Evolutionary conservation across 2,329 filamentous ascomycete genomes (phyloP), one percentile per base, ranked within the genome.

Genomic region (Boeremia exigua): DNA sequence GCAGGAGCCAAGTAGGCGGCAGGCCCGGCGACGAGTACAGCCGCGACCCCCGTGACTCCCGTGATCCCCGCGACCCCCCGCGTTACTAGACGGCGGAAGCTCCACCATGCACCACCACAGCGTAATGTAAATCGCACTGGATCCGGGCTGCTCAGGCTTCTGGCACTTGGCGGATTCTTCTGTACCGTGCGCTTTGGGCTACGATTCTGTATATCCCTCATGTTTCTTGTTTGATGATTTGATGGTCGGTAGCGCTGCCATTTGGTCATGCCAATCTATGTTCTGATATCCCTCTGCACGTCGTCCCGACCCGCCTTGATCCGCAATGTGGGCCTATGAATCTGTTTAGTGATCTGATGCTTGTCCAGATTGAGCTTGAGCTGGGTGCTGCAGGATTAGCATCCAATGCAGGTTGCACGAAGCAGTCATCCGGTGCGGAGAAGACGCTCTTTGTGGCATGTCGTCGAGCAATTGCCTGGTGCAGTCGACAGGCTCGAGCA

Each of bases 151-250:
- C 15, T 7, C n/a, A 23, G 34, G 10, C 3, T 34, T 33, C 12
- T 40, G 28, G 17, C 15, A 10, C 15, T 14, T 36, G 25, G 19
- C n/a, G 29, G 27, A n/a, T 12, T 5, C 11, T 47, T 47, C 48
- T 52, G 46, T 50, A 55, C 58, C 49, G 40, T 56, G 53, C 54
- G 51, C 50, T 56, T 54, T 56, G 55, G 48, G 53, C 54, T 61
- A 62, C 54, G 54, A 68, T 59, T 63, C 59, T 74, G 69, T 74
- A 74, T 68, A 74, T 68, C 70, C 66, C 58, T 56, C 59, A 58
- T 63, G 45, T 61, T 68, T 67, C 48, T 53, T 62, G 61, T 62
- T 66, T 50, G 50, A 65, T 61, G 58, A 67, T 62, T 64, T 62
- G 56, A 56, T 60, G 63, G 62, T 65, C 44, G 61, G 46, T 28